Conservation (phyloP, 2,329 filamentous ascomycete genomes). For the Penicillium psychrosexuale region DNA sequence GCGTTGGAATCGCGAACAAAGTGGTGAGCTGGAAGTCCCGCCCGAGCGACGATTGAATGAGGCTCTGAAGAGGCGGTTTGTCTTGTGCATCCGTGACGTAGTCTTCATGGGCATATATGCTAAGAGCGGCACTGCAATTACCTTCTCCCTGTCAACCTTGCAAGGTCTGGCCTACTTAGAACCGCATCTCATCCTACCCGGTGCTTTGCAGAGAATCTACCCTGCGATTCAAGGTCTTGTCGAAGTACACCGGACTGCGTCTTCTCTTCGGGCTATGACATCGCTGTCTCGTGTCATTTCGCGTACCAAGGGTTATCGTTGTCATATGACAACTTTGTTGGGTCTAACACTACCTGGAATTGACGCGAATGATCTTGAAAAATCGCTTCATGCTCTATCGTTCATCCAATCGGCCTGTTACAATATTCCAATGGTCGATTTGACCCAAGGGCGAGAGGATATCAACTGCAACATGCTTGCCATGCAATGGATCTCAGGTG, state of each 20-base stretch:
- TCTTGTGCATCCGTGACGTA: slow-evolving; percentile 82
- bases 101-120: slow-evolving; percentile 98
- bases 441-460: slow-evolving; percentile 66
- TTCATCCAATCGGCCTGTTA: slow-evolving; percentile 96
- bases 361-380: slow-evolving; percentile 95
- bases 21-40: slow-evolving; percentile 84
- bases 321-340: slow-evolving; percentile 90
- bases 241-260: slow-evolving; percentile 93
- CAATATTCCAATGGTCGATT: slow-evolving; percentile 85
- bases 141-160: slow-evolving; percentile 84
- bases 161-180: slow-evolving; percentile 89
- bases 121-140: slow-evolving; percentile 88
- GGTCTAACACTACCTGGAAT: slow-evolving; percentile 91
- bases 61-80: slow-evolving; percentile 83
- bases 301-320: slow-evolving; percentile 90
- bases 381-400: slow-evolving; percentile 89
- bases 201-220: slow-evolving; percentile 92
- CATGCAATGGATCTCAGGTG: slow-evolving; percentile 87
- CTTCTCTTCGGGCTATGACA: slow-evolving; percentile 85
- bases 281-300: slow-evolving; percentile 90
- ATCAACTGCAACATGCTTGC: slow-evolving; percentile 73
- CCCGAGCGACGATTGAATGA: slow-evolving; percentile 73
- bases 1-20: slow-evolving; percentile 93
- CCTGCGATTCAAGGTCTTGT: slow-evolving; percentile 94
- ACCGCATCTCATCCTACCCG: slow-evolving; percentile 85